Conservation (phyloP, 345 rosid genomes). For the Boechera divaricarpa region DNA sequence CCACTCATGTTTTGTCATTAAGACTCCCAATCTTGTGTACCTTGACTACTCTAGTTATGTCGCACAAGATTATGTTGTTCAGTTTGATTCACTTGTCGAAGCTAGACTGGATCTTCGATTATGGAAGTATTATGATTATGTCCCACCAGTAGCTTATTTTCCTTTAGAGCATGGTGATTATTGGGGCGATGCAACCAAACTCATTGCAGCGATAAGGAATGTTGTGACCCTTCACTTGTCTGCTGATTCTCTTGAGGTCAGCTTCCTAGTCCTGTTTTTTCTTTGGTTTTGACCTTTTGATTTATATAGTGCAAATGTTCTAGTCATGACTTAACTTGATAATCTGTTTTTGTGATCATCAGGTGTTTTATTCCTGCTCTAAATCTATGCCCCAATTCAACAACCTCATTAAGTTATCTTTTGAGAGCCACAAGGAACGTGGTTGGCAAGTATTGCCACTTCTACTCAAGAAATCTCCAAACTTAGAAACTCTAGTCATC, state of each 20-base stretch:
- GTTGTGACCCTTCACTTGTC: slow-evolving; percentile 21
- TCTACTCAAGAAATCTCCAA: slow-evolving; percentile 15
- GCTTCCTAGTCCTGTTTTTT: not conserved
- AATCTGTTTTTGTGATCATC: not conserved
- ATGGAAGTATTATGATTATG: not conserved
- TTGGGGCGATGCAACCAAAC: slow-evolving; percentile 23
- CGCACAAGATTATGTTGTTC: not conserved
- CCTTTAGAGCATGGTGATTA: not conserved
- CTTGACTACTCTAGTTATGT: slow-evolving; percentile 22
- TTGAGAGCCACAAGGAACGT: slow-evolving; percentile 23
- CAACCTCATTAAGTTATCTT: slow-evolving; percentile 10
- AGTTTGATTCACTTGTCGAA: not conserved
- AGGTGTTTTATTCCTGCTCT: slow-evolving; percentile 7
- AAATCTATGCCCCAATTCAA: not conserved
- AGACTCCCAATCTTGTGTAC: not conserved
- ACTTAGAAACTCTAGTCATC: slow-evolving; percentile 10
- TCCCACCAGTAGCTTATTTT: not conserved
- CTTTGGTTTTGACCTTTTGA: not conserved
- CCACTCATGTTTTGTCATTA: not conserved
- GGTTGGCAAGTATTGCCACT: slow-evolving; percentile 20
- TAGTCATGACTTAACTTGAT: not conserved
- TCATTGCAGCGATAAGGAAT: slow-evolving; percentile 7
- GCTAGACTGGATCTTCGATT: slow-evolving; percentile 9
- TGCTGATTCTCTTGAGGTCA: slow-evolving; percentile 24
- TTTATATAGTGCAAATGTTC: not conserved